Percentiles rank a stretch among this genome's conserved stretches.
phyloP scores from a whole-genome alignment of 2,329 filamentous ascomycete genomes.

The Alternaria ventricosa region DNA sequence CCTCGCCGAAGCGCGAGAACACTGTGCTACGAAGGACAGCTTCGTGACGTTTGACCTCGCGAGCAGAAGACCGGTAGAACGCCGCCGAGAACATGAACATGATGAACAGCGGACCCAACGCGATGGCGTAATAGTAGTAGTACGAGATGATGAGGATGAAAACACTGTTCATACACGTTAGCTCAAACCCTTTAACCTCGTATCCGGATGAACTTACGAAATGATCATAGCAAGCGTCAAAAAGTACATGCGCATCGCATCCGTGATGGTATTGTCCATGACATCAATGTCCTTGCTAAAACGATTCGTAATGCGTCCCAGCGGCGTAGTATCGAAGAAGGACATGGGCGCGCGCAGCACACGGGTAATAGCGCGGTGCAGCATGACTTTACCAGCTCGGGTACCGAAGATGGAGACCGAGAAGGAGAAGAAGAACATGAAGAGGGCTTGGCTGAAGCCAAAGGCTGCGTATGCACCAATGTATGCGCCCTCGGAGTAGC shows the following conservation, averaged over 20 bases:
- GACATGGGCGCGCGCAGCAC: slow-evolving; percentile 77
- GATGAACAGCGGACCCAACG: slow-evolving; percentile 71
- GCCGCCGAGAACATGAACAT: slow-evolving; percentile 82
- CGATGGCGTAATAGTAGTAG: slow-evolving; percentile 85
- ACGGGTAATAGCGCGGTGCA: slow-evolving; percentile 77
- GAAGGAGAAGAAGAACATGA: slow-evolving; percentile 79
- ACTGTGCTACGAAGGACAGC: slow-evolving; percentile 85
- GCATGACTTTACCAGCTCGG: slow-evolving; percentile 79
- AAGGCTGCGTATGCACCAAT: slow-evolving; percentile 60
- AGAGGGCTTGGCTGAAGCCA: slow-evolving; percentile 33
- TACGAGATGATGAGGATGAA: slow-evolving; percentile 93
- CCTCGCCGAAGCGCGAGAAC: slow-evolving; percentile 91
- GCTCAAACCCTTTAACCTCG: background rate
- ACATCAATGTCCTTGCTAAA: slow-evolving; percentile 96
- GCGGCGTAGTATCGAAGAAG: slow-evolving; percentile 96
- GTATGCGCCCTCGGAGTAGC: slow-evolving; percentile 71
- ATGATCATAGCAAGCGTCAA: slow-evolving; percentile 82
- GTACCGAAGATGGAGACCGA: slow-evolving; percentile 81
- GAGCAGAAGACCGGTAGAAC: slow-evolving; percentile 89
- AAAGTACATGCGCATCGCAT: slow-evolving; percentile 92
- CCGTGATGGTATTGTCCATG: slow-evolving; percentile 91
- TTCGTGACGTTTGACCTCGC: slow-evolving; percentile 94
- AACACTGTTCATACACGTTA: slow-evolving; percentile 58
- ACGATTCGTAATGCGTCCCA: slow-evolving; percentile 93
- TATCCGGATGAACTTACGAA: slow-evolving; percentile 37